Base-by-base conservation (phyloP, 331 rosid genomes). In the Prunus yedoensis region DNA sequence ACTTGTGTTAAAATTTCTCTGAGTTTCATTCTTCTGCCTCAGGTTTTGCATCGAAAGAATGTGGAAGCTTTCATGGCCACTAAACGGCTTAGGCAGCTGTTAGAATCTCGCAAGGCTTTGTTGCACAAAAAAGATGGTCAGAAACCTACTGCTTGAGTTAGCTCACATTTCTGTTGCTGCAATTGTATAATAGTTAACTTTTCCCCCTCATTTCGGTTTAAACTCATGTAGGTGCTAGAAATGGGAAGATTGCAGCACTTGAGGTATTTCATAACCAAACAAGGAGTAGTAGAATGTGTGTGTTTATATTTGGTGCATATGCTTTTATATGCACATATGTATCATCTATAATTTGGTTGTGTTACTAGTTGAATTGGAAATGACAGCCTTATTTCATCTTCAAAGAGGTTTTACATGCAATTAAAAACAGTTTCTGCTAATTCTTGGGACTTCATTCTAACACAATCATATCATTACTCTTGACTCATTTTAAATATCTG, bases 1-100 rank as follows among this genome's bases (percentile, higher is more conserved):
- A 27, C 21, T 68, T 30, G 35, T 58, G 23, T 14, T 35, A 45
- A 50, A 60, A 30, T 52, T 50, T 18, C 43, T 72, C 71, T 84
- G 35, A 54, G 70, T 45, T 79, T 57, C 63, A 17, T 66, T 65
- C 53, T 65, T 76, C 62, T 56, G 35, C 73, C 23, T 56, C 76
- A 92, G 99, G 99, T 95, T 75, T 72, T 92, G 87, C 99, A 90
- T 83, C 90, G 97, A 77, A 95, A 95, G 87, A 87, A 90, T 25
- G 83, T 85, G 83, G 99, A 90, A 80, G 97, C 97, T 68, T 87
- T 85, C 61, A 70, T 79, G 75, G 91, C 91, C 53, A 90, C 83
- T 32, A 90, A 90, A 79, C 88, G 86, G 77, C 80, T 95, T 49
- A 83, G 77, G 82, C 87, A 86, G 70, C 79, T 90, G 74, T 85